These are phyloP conservation scores for Adansonia grandidieri DNA, from an alignment of 441 rosid genomes.

Conservation along the genomic window DNA sequence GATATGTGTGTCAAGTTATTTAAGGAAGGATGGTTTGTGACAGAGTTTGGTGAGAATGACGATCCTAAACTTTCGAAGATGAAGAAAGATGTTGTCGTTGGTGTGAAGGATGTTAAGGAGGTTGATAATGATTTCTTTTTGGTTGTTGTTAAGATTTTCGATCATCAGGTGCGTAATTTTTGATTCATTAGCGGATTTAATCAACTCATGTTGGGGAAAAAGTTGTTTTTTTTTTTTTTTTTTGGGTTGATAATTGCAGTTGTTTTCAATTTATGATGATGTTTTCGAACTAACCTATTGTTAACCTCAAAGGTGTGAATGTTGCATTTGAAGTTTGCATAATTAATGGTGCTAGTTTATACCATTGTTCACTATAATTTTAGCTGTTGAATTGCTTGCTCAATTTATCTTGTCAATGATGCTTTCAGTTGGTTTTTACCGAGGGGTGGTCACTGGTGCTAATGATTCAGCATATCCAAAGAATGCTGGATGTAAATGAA, in stretches of 20 bases:
- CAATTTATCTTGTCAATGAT: not conserved
- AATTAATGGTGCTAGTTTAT: not conserved
- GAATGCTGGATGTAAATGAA: not conserved
- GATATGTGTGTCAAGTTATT: conserved; percentile 86
- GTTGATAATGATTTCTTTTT: conserved; percentile 97
- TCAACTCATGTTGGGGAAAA: not conserved
- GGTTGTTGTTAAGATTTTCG: conserved; percentile 92
- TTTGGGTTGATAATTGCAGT: not conserved
- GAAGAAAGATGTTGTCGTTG: conserved; percentile 97
- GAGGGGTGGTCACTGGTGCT: not conserved
- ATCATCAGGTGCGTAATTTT: conserved; percentile 70
- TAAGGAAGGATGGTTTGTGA: conserved; percentile 88
- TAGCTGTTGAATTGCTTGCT: not conserved
- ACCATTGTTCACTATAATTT: not conserved
- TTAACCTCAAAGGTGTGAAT: not conserved
- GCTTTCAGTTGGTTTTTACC: not conserved
- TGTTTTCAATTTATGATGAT: not conserved
- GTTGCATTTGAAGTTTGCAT: not conserved
- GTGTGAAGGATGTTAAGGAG: conserved; percentile 90
- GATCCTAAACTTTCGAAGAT: conserved; percentile 90
- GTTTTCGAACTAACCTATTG: not conserved
- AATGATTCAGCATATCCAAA: not conserved
- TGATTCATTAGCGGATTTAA: not conserved
- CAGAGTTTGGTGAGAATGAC: conserved; percentile 57
- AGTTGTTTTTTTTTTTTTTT: not conserved